Evolutionary conservation across 2,329 filamentous ascomycete species (phyloP), one percentile per base, ranked within the genome.

Genomic region (Aspergillus cejpii): DNA sequence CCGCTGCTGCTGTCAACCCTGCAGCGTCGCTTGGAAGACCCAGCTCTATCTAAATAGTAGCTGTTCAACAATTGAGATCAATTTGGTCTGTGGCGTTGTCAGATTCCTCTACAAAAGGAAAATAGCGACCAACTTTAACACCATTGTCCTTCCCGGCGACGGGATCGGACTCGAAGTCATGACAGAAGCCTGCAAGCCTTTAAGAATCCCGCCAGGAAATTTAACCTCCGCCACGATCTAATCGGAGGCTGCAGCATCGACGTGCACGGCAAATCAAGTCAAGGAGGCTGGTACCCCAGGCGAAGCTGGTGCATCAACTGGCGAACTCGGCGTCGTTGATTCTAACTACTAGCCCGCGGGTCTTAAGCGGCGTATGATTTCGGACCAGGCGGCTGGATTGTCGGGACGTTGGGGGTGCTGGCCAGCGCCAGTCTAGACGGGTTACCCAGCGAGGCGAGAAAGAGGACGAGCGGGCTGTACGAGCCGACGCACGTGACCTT

Each of bases 321-420:
- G 94, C 94, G 57, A 90, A 95, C 70, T 87, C 81, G 41, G 89
- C 89, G 12, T 89, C 89, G 53, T 88, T 95, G 85, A 74, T 95
- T 55, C 85, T 95, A 80, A 81, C 94, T 60, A 94, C 91, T 77
- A 92, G 88, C 70, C 90, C 89, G 6, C 75, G 81, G 11, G 78
- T 77, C 1, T 74, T 96, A 43, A 95, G 95, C 63, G 90, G 90
- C 37, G 79, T 96, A 94, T 96, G 65, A 85, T 96, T 60, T 87
- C 81, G 57, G 90, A 95, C 62, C 88, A 95, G 75, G 88, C 89
- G 7, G 88, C 49, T 88, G 90, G 14, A 94, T 96, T 54, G 85
- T 89, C 3, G 89, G 89, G 6, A 88, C 83, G 57, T 79, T 95
- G 54, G 89, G 90, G 6, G 76, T 96, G 46, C 71, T 94, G 51